Conservation (phyloP, 208 protist species). For the Leishmania tropica region DNA sequence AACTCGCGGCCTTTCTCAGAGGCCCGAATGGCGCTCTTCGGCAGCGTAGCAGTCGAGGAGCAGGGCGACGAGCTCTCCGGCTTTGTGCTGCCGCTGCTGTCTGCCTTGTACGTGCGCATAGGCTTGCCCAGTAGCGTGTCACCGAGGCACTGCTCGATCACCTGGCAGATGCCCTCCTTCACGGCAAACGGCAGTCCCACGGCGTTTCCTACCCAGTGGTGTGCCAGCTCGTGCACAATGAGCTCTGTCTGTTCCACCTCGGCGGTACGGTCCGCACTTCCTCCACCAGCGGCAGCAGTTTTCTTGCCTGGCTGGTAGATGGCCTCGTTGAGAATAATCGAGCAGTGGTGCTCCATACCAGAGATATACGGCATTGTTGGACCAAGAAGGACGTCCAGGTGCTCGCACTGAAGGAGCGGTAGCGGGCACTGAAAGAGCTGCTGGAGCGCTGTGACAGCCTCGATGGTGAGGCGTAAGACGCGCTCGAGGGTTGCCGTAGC, state of each 20-base stretch:
- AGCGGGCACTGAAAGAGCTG: constrained; percentile 69
- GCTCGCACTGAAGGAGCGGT: constrained; percentile 45
- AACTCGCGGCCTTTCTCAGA: constrained; percentile 73
- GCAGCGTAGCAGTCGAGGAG: background rate
- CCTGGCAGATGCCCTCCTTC: constrained; percentile 88
- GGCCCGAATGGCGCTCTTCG: constrained; percentile 22
- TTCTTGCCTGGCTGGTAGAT: constrained; percentile 39
- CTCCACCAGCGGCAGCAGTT: background rate
- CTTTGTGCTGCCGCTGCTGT: constrained; percentile 1
- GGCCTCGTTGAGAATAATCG: constrained; percentile 79
- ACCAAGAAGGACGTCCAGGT: constrained; percentile 58
- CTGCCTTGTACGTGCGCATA: constrained; percentile 26
- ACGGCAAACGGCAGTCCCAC: constrained; percentile 81
- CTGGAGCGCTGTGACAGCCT: constrained; percentile 51
- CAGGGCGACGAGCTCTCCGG: background rate
- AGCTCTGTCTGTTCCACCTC: constrained; percentile 56
- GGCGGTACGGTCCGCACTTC: background rate
- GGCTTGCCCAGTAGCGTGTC: constrained; percentile 48
- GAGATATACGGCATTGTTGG: constrained; percentile 85
- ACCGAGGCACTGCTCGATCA: constrained; percentile 73
- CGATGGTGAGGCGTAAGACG: constrained; percentile 33
- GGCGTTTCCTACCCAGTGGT: constrained; percentile 88
- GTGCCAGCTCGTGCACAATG: constrained; percentile 85
- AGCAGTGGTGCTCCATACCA: constrained; percentile 90
- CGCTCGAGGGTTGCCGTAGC: constrained; percentile 24